Conservation (phyloP, 306 rosid species). For the Nissolia schottii region DNA sequence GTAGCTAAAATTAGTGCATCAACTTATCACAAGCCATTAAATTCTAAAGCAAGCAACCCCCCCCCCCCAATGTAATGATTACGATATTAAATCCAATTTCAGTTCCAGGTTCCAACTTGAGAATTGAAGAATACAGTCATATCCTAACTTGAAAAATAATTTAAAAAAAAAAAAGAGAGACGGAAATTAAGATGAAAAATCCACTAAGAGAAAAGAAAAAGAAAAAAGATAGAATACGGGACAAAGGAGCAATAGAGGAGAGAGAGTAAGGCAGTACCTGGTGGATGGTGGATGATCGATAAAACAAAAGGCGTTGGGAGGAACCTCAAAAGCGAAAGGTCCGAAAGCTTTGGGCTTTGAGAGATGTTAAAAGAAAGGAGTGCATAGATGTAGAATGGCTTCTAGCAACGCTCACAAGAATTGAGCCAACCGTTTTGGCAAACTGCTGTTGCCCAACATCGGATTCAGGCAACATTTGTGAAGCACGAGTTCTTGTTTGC, state of each 20-base stretch:
- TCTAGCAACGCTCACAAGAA: not conserved
- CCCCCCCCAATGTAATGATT: not conserved
- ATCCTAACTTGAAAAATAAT: not conserved
- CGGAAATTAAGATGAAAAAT: not conserved
- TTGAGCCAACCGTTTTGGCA: not conserved
- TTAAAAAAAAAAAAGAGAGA: not conserved
- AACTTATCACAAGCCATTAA: not conserved
- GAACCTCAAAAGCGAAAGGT: not conserved
- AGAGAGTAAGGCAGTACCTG: slow-evolving; percentile 16
- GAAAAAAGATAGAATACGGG: not conserved
- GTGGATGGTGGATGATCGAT: not conserved
- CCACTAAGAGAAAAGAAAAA: too few species aligned
- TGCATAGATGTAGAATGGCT: not conserved
- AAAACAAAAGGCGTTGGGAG: not conserved
- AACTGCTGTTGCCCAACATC: too few species aligned
- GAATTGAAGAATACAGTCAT: not conserved
- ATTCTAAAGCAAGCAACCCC: not conserved
- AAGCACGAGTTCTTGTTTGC: not conserved
- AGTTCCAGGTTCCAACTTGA: not conserved
- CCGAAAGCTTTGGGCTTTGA: not conserved
- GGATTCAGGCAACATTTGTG: not conserved
- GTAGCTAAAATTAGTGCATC: not conserved
- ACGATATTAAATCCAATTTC: not conserved
- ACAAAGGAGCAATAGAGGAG: not conserved
- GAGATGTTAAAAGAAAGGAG: not conserved